Evolutionary conservation across 169 alveolate species (phyloP).

Genomic region (Hepatocystis sp.): DNA sequence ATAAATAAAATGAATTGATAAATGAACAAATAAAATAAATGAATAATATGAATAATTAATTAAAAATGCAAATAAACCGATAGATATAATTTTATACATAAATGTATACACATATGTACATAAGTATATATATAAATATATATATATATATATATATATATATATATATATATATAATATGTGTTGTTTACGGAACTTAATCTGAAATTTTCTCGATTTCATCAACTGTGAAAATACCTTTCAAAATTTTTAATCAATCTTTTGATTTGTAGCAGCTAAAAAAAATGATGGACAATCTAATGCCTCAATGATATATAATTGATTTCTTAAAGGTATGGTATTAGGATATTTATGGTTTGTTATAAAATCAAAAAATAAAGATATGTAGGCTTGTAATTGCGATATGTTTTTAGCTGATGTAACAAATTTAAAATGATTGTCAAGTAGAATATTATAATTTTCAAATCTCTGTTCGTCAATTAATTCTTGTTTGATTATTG

Average conservation of each 20-base stretch:
- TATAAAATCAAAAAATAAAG: constrained; percentile 55
- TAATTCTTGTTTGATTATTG: constrained; percentile 51
- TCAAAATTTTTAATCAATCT: constrained; percentile 27
- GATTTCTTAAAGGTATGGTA: constrained; percentile 62
- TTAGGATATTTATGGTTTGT: constrained; percentile 63
- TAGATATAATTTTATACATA: too few species aligned
- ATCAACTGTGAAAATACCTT: too few species aligned
- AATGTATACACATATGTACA: neutral
- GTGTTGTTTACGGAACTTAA: too few species aligned
- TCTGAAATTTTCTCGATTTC: too few species aligned
- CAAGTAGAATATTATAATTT: constrained; percentile 58
- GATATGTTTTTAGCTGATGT: constrained; percentile 64
- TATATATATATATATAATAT: constrained; percentile 9
- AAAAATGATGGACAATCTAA: constrained; percentile 71
- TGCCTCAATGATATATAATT: constrained; percentile 60
- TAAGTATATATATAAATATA: constrained; percentile 4
- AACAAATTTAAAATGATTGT: constrained; percentile 61
- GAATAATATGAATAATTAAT: too few species aligned
- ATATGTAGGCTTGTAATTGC: constrained; percentile 51
- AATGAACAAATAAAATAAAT: too few species aligned
- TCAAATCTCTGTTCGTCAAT: constrained; percentile 50
- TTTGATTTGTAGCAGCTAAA: constrained; percentile 54
- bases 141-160: constrained; percentile 3
- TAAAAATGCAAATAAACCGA: too few species aligned
- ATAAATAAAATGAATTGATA: too few species aligned